Evolutionary conservation across 345 rosid genomes (phyloP).

Genomic region (Hibiscus tridactylites): DNA sequence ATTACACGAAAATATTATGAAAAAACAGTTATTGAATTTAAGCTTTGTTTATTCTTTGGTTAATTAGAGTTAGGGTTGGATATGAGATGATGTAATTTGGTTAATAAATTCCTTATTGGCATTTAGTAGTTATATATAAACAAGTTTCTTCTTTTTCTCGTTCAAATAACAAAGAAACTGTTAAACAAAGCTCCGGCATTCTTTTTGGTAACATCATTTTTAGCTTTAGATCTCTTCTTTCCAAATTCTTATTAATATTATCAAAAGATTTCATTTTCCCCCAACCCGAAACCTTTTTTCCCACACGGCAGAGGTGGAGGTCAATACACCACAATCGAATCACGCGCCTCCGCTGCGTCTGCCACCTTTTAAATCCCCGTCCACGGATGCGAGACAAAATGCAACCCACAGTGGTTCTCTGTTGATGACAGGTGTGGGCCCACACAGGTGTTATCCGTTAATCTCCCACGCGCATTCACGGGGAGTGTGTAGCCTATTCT

Average conservation of each 20-base stretch:
- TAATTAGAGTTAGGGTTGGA: no score
- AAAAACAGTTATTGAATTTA: no score
- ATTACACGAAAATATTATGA: no score
- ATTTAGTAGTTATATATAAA: no score
- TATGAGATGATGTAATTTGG: no score
- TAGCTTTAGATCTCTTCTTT: constrained; percentile 4
- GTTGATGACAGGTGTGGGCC: neutral
- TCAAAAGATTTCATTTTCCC: neutral
- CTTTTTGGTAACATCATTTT: constrained; percentile 26
- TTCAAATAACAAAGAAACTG: constrained; percentile 16
- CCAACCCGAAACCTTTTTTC: neutral
- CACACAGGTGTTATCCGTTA: neutral
- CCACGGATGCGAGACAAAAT: neutral
- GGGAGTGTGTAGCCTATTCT: neutral
- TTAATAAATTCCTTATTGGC: no score
- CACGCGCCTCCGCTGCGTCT: neutral
- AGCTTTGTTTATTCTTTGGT: no score
- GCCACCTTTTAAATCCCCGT: neutral
- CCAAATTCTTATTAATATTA: neutral
- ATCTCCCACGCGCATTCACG: neutral
- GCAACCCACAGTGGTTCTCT: neutral
- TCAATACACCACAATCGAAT: neutral
- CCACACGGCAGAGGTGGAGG: neutral
- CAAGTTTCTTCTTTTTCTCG: neutral
- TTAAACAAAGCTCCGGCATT: constrained; percentile 34